A percentile compares a stretch with the other conserved stretches of the same genome.
phyloP scores from a whole-genome alignment of 1,139 yeast species.

The Diutina scorzettiae region DNA sequence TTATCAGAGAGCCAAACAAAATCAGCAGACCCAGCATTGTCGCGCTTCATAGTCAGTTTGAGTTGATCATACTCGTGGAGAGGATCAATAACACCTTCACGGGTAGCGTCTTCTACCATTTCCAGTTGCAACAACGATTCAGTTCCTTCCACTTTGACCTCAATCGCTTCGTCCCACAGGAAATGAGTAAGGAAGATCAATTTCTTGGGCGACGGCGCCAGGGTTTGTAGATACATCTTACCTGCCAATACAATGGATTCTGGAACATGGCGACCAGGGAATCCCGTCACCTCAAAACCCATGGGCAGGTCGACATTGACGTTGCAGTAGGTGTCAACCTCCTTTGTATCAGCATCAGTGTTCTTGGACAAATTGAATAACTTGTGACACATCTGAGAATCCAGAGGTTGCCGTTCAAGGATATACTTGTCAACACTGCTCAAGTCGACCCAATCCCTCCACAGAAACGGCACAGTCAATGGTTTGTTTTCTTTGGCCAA shows the following conservation, averaged over 20 bases:
- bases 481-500: neutral
- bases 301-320: neutral
- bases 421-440: neutral
- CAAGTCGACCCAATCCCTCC: slow-evolving; percentile 3
- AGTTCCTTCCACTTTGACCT: neutral
- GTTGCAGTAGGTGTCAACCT: neutral
- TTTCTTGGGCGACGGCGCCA: slow-evolving; percentile 11
- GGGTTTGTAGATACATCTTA: neutral
- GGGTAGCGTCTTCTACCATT: too few relatives aligned
- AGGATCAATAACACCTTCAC: neutral
- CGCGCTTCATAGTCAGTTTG: neutral
- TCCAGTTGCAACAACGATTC: neutral
- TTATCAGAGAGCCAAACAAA: slow-evolving; percentile 6
- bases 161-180: neutral
- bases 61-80: neutral
- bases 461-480: neutral
- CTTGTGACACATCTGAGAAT: neutral
- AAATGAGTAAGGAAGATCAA: slow-evolving; percentile 13
- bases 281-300: neutral
- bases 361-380: neutral
- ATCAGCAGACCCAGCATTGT: slow-evolving; percentile 9
- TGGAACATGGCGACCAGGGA: neutral
- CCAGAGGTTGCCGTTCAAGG: neutral
- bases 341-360: neutral
- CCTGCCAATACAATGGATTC: neutral